Conservation (phyloP, 2,329 filamentous ascomycete genomes). For the Botryotinia convoluta region DNA sequence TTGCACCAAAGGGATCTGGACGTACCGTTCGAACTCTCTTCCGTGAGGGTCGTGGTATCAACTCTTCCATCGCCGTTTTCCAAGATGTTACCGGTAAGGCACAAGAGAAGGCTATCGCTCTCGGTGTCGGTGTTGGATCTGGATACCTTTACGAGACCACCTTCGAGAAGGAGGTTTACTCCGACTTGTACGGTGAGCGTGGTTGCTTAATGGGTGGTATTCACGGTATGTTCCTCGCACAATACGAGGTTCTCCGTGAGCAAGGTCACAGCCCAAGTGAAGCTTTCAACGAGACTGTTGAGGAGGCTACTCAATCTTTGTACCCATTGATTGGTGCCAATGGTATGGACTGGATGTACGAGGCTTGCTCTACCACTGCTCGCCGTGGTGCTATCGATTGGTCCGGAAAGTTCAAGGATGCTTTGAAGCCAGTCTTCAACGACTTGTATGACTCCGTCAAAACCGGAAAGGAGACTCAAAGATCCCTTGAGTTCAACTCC, state of each 20-base stretch:
- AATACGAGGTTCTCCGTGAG: constrained; percentile 99
- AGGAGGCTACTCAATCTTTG: constrained; percentile 97
- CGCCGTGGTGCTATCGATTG: constrained; percentile 99
- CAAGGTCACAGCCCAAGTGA: constrained; percentile 95
- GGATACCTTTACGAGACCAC: constrained; percentile 99
- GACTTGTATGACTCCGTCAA: constrained; percentile 90
- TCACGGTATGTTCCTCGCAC: constrained; percentile 99
- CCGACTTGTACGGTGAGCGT: constrained; percentile 98
- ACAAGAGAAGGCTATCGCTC: constrained; percentile 94
- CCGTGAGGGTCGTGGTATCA: constrained; percentile 99
- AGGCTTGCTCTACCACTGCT: constrained; percentile 97
- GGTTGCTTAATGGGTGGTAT: constrained; percentile 99
- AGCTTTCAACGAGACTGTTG: constrained; percentile 99
- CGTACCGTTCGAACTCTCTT: constrained; percentile 98
- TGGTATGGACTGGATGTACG: constrained; percentile 99
- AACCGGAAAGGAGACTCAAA: constrained; percentile 90
- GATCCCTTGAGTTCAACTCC: constrained; percentile 95
- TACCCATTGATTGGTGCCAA: constrained; percentile 97
- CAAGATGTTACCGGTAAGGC: constrained; percentile 98
- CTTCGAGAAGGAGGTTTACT: constrained; percentile 99
- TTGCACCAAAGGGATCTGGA: constrained; percentile 97
- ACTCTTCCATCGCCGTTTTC: constrained; percentile 97
- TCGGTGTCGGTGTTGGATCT: constrained; percentile 94
- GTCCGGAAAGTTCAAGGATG: constrained; percentile 95
- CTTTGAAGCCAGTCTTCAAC: constrained; percentile 98